Percentiles rank a stretch among this genome's conserved stretches.
Conservation (phyloP, 1,284 basidiomycete genomes). For the Ceratobasidium sp. region DNA sequence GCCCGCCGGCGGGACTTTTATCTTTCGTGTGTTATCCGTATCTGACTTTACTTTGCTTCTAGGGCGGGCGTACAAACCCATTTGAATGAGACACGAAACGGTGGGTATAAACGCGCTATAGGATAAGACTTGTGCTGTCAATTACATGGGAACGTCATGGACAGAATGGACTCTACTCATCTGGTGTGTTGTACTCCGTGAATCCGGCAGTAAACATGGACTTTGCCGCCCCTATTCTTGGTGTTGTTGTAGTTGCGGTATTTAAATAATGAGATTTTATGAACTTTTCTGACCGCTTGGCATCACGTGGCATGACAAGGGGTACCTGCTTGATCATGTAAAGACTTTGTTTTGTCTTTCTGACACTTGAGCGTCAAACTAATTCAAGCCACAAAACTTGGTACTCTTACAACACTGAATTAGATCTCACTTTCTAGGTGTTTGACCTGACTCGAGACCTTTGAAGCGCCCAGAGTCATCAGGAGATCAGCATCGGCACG, state of each 20-base stretch:
- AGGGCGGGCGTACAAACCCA: conserved; percentile 45
- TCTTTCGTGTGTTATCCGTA: background rate
- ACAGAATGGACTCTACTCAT: conserved; percentile 11
- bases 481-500: conserved; percentile 33
- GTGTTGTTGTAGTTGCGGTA: background rate
- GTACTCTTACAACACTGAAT: background rate
- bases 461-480: conserved; percentile 25
- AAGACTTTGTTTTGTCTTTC: background rate
- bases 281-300: background rate
- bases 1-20: background rate
- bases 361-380: background rate
- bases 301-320: conserved; percentile 4
- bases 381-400: background rate
- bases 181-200: background rate
- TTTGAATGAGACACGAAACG: conserved; percentile 36
- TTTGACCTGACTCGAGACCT: background rate
- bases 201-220: background rate
- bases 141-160: background rate
- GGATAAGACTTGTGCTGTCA: background rate
- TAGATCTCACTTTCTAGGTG: background rate
- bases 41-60: background rate
- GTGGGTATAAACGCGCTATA: background rate
- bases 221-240: background rate
- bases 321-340: no score
- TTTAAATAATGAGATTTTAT: conserved; percentile 10